Evolutionary conservation across 2,329 filamentous ascomycete species (phyloP).

Genomic region (Ascochyta viciae-villosae): DNA sequence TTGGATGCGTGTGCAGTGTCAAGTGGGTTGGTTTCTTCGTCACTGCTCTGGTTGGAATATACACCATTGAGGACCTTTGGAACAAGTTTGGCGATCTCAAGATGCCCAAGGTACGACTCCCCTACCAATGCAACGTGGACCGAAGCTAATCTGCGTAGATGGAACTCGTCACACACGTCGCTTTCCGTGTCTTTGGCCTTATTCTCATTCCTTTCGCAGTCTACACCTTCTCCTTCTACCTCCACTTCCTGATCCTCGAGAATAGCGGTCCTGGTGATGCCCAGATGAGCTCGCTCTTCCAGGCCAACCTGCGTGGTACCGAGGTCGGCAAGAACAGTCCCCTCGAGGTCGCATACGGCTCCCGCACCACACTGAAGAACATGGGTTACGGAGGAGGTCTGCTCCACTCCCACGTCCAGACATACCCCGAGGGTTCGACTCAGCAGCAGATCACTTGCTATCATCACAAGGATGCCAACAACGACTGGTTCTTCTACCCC

Average conservation of each 20-base stretch:
- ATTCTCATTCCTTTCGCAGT: slow-evolving; percentile 89
- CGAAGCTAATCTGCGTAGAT: slow-evolving; percentile 53
- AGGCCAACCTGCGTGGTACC: slow-evolving; percentile 92
- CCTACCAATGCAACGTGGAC: background rate
- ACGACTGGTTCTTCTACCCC: slow-evolving; percentile 99
- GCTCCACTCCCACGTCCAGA: slow-evolving; percentile 95
- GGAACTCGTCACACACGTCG: slow-evolving; percentile 77
- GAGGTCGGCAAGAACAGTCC: slow-evolving; percentile 95
- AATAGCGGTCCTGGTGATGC: slow-evolving; percentile 95
- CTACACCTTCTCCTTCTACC: slow-evolving; percentile 93
- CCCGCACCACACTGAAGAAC: slow-evolving; percentile 92
- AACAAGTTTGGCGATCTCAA: slow-evolving; percentile 94
- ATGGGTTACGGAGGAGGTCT: slow-evolving; percentile 99
- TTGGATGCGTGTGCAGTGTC: slow-evolving; percentile 97
- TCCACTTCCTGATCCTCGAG: slow-evolving; percentile 93
- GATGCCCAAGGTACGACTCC: slow-evolving; percentile 74
- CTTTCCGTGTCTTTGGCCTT: slow-evolving; percentile 80
- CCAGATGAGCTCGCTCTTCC: slow-evolving; percentile 99
- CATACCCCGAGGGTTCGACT: slow-evolving; percentile 87
- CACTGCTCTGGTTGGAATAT: slow-evolving; percentile 91
- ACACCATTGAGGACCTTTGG: slow-evolving; percentile 97
- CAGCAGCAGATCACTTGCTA: slow-evolving; percentile 99
- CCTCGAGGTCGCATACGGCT: slow-evolving; percentile 88
- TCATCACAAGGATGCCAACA: slow-evolving; percentile 99
- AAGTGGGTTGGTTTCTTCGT: slow-evolving; percentile 98